Conservation (phyloP, 257 asterid species). For the Solanum peruvianum region DNA sequence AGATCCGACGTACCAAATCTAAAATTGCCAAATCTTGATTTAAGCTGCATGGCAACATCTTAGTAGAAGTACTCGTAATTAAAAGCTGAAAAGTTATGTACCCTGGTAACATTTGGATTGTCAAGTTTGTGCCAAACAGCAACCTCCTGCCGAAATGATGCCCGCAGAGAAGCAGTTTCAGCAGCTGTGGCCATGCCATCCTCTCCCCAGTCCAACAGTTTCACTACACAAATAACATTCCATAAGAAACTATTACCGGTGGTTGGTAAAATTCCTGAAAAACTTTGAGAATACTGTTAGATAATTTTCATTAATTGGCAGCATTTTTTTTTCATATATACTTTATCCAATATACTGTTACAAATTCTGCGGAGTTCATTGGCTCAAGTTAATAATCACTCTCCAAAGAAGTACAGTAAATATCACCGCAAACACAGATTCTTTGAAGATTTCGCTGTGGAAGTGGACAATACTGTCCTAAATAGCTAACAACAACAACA, state of each 20-base stretch:
- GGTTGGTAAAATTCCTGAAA: neutral
- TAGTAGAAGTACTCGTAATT: neutral
- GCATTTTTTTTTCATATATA: neutral
- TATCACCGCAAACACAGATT: neutral
- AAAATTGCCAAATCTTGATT: neutral
- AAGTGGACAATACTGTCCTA: neutral
- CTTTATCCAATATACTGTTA: neutral
- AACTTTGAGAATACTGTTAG: neutral
- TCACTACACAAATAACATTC: constrained; percentile 30
- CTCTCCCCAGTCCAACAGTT: constrained; percentile 89
- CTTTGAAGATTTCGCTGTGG: neutral
- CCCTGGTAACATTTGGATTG: constrained; percentile 62
- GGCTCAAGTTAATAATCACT: neutral
- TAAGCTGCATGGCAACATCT: neutral
- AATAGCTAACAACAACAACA: neutral
- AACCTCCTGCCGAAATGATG: constrained; percentile 71
- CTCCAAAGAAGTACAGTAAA: neutral
- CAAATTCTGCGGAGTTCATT: neutral
- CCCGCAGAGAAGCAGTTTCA: constrained; percentile 66
- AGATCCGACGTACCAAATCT: neutral
- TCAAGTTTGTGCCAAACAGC: constrained; percentile 88
- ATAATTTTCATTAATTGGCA: neutral
- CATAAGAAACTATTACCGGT: neutral
- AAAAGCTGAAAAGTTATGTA: constrained; percentile 3
- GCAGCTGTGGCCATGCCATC: constrained; percentile 73